Evolutionary conservation across 306 rosid species (phyloP).

Genomic region (Castanospermum australe): DNA sequence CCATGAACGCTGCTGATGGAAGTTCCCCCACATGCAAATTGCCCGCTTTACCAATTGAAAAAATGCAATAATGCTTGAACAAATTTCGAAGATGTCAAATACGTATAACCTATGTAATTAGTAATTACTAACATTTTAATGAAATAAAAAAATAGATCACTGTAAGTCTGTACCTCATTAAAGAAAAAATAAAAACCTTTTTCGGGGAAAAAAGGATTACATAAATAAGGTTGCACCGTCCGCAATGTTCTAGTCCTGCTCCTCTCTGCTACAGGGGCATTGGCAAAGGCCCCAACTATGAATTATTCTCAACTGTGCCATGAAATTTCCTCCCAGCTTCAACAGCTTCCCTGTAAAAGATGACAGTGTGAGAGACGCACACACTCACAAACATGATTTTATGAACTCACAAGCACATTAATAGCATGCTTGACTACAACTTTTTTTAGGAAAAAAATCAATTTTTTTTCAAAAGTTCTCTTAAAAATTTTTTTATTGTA

Average conservation of each 20-base stretch:
- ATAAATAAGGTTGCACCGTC: background rate
- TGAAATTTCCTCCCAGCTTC: conserved; percentile 91
- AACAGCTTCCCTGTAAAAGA: conserved; percentile 81
- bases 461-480: too few relatives aligned
- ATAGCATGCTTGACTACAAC: too few relatives aligned
- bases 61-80: background rate
- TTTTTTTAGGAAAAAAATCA: too few relatives aligned
- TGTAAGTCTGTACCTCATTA: conserved; percentile 3
- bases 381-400: background rate
- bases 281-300: conserved; percentile 29
- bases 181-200: background rate
- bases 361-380: conserved; percentile 10
- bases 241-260: background rate
- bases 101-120: background rate
- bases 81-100: background rate
- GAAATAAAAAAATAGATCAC: background rate
- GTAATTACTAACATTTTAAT: background rate
- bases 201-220: background rate
- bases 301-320: conserved; percentile 43
- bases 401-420: background rate
- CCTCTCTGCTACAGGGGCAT: conserved; percentile 5
- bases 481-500: too few relatives aligned
- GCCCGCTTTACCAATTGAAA: conserved; percentile 7
- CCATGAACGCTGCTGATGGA: background rate
- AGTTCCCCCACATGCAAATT: background rate